Base-by-base conservation (phyloP, 1,139 yeast genomes). In the Kurtzmaniella natalensis region DNA sequence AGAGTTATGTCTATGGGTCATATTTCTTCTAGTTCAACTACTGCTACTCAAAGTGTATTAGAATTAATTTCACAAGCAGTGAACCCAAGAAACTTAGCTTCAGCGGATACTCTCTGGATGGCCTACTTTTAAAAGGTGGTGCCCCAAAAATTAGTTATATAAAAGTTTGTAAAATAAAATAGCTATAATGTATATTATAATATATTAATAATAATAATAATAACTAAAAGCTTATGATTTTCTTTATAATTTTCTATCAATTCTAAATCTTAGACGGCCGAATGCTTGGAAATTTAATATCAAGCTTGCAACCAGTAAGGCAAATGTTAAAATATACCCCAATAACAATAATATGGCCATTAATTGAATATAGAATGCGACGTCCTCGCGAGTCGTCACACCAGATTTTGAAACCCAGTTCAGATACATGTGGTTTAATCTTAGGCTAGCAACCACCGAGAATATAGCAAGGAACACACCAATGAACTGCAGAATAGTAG, bases 1-100 rank as follows among this genome's bases (percentile, higher is more conserved):
- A 59, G 78, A 38, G 75, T 72, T 18, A 61, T 76, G 31, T 80
- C 81, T 33, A 67, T 94, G 64, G 89, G 94, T 3, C 95, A 84
- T 51, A 71, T 81, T 30, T 82, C 89, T 17, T 78, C 81, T 21
- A 78, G 84, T 16, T 78, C 83, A 18, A 60, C 70, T 8, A 94
- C 94, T 11, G 87, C 95, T n/a, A 87, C 96, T 32, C 98, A 92
- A 55, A 83, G 86, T 42, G 87, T 89, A 23, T 73, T 92, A 46
- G 97, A 92, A 47, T 73, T 92, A 53, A 87, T 94, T 36, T 83
- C 95, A 3, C 94, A 86, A 51, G 97, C 99, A 4, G 98, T 92
- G 10, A 92, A 89, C 53, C 97, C 98, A 22, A 77, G 96, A 48
- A 87, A 87, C 50, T 66, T 94, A 53, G 97, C 97, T 10, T 80